Conservation (phyloP, 306 rosid genomes). For the Quercus mongolica region DNA sequence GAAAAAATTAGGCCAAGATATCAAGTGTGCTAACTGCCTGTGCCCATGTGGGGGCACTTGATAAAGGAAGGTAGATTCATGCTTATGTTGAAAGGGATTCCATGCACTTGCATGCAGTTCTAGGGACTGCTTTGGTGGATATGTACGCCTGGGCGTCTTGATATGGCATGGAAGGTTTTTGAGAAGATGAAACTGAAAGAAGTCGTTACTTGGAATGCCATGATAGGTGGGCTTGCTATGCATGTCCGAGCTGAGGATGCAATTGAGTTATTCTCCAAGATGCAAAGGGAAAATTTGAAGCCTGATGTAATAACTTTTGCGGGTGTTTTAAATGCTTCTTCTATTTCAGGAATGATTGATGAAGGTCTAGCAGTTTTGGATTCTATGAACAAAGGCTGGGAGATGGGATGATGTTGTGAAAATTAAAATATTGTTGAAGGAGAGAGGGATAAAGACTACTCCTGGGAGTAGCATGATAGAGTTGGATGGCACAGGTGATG, state of each 20-base stretch:
- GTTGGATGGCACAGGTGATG: slow-evolving; percentile 11
- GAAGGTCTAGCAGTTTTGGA: slow-evolving; percentile 40
- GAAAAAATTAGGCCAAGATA: slow-evolving; percentile 35
- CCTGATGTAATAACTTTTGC: slow-evolving; percentile 46
- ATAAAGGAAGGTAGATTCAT: slow-evolving; percentile 63
- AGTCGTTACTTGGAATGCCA: slow-evolving; percentile 64
- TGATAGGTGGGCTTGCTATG: slow-evolving; percentile 59
- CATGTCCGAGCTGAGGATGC: slow-evolving; percentile 59
- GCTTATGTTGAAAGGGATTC: slow-evolving; percentile 41
- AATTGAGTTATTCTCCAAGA: slow-evolving; percentile 43
- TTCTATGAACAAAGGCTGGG: slow-evolving; percentile 39
- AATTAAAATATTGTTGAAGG: too few relatives aligned
- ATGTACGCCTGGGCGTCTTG: slow-evolving; percentile 52
- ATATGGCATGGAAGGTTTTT: slow-evolving; percentile 64
- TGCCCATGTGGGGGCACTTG: slow-evolving; percentile 56
- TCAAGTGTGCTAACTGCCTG: slow-evolving; percentile 56
- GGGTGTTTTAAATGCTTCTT: slow-evolving; percentile 49
- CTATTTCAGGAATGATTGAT: slow-evolving; percentile 52
- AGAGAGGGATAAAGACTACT: too few relatives aligned
- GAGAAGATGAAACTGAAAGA: slow-evolving; percentile 41
- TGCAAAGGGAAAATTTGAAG: slow-evolving; percentile 37
- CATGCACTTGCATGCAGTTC: slow-evolving; percentile 38
- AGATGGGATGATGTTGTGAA: slow-evolving; percentile 23
- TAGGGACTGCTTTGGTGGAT: slow-evolving; percentile 61
- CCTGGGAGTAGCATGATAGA: too few relatives aligned